Evolutionary conservation across 140 eudicot genomes (phyloP), one percentile per base, ranked within the genome.

Genomic region (Cichorium intybus): DNA sequence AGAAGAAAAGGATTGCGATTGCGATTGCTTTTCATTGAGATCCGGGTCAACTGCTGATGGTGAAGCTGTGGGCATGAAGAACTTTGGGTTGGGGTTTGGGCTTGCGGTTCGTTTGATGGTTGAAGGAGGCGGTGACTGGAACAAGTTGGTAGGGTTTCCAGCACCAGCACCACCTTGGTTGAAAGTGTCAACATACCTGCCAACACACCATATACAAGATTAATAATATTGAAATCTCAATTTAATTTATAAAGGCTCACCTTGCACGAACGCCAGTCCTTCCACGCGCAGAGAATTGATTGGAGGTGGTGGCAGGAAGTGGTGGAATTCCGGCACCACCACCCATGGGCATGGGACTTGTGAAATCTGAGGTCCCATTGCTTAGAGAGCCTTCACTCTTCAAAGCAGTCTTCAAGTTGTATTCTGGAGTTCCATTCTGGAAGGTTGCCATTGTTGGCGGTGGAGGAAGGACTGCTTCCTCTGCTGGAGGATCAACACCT

Each of bases 171-270:
- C 90, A 28, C 97, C 94, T 77, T 82, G 68, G 86, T 93, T 93
- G 65, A 93, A 88, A 54, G 96, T 88, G 70, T 93, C 99, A 12
- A 93, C 99, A 20, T 93, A 93, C 95, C 98, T 92, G 91, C 49
- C 50, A 41, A 57, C 18, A 18, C 58, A 53, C 14, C 4, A 21
- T 59, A 3, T 9, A 34, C 2, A 10, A 17, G 9, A 58, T 5
- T 5, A 31, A 10, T 18, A 16, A 26, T n/a, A 47, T n/a, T 57
- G 21, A 18, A 24, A 22, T 10, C 11, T 23, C 16, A 23, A 55
- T 24, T n/a, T n/a, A 54, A 5, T 71, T 5, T 18, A 10, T 26
- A 15, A 27, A 56, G 54, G 70, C n/a, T 5, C 49, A 84, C 99
- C 99, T 85, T 48, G 99, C 84, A 51, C 99, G 92, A 45, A 86